phyloP scores from a whole-genome alignment of 306 rosid species.

The Vigna trinervia region DNA sequence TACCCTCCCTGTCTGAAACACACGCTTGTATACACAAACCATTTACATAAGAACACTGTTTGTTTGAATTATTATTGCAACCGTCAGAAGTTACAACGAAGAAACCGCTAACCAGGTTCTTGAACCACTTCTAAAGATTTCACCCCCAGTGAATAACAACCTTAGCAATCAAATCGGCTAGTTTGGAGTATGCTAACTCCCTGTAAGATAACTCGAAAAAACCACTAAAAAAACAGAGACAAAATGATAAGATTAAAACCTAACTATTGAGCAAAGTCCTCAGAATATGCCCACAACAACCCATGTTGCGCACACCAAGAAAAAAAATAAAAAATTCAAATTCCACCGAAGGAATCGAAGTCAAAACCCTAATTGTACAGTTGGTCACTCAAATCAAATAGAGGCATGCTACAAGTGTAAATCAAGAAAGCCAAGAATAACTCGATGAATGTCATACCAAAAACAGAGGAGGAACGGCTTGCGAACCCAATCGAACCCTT shows the following conservation, averaged over 20 bases:
- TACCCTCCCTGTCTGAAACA: conserved; percentile 46
- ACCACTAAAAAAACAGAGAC: not conserved
- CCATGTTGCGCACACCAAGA: not conserved
- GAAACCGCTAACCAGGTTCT: conserved; percentile 23
- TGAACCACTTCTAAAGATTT: conserved; percentile 35
- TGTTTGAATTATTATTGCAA: conserved; percentile 16
- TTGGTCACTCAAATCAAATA: conserved; percentile 19
- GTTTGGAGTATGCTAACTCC: not conserved
- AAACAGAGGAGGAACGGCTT: conserved; percentile 22
- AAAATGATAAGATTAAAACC: not conserved
- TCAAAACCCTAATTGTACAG: conserved; percentile 38
- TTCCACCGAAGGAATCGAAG: conserved; percentile 24
- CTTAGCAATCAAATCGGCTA: conserved; percentile 7
- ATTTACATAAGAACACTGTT: conserved; percentile 19
- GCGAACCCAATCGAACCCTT: conserved; percentile 28
- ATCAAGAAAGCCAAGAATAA: not conserved
- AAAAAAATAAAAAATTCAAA: not conserved
- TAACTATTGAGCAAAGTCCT: not conserved
- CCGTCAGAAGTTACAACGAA: conserved; percentile 28
- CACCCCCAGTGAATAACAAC: conserved; percentile 40
- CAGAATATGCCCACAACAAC: conserved; percentile 12
- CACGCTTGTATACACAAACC: conserved; percentile 10
- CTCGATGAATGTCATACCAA: conserved; percentile 44
- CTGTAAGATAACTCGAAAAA: not conserved
- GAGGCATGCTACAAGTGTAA: not conserved